A percentile compares a stretch with the other conserved stretches of the same genome.
Conservation (phyloP, 495 filamentous ascomycete genomes). For the Lophiotrema nucula region DNA sequence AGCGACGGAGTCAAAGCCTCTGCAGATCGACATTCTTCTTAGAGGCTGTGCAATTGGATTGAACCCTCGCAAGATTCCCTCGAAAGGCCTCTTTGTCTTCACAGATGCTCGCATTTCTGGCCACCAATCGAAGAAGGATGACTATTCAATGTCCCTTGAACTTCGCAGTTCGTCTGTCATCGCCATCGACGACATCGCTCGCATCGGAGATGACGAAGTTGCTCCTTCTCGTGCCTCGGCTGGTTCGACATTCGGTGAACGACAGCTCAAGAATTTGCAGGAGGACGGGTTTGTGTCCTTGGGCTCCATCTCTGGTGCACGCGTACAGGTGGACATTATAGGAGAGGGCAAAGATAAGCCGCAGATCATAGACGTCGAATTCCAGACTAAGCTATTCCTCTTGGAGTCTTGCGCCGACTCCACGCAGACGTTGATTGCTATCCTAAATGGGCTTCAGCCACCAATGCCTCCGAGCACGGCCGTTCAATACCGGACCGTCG, state of each 20-base stretch:
- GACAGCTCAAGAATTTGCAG: slow-evolving; percentile 65
- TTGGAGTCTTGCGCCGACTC: slow-evolving; percentile 96
- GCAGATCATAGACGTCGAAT: slow-evolving; percentile 65
- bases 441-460: slow-evolving; percentile 77
- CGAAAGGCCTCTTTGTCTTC: slow-evolving; percentile 74
- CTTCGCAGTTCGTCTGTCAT: slow-evolving; percentile 78
- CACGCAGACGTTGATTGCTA: slow-evolving; percentile 82
- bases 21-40: slow-evolving; percentile 70
- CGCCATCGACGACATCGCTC: slow-evolving; percentile 72
- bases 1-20: slow-evolving; percentile 44
- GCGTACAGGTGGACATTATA: slow-evolving; percentile 58
- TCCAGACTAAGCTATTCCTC: slow-evolving; percentile 81
- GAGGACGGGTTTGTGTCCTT: slow-evolving; percentile 78
- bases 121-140: slow-evolving; percentile 58
- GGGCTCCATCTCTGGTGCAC: slow-evolving; percentile 77
- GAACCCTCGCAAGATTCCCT: slow-evolving; percentile 72
- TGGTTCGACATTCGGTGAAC: slow-evolving; percentile 48
- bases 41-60: slow-evolving; percentile 79
- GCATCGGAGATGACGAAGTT: slow-evolving; percentile 39
- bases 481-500: slow-evolving; percentile 81
- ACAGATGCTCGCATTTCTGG: slow-evolving; percentile 70
- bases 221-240: neutral
- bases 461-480: slow-evolving; percentile 76
- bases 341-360: slow-evolving; percentile 55
- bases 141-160: slow-evolving; percentile 60